These are phyloP conservation scores for Agastache rugosa DNA, from an alignment of 257 asterid species.

Conservation along the genomic window DNA sequence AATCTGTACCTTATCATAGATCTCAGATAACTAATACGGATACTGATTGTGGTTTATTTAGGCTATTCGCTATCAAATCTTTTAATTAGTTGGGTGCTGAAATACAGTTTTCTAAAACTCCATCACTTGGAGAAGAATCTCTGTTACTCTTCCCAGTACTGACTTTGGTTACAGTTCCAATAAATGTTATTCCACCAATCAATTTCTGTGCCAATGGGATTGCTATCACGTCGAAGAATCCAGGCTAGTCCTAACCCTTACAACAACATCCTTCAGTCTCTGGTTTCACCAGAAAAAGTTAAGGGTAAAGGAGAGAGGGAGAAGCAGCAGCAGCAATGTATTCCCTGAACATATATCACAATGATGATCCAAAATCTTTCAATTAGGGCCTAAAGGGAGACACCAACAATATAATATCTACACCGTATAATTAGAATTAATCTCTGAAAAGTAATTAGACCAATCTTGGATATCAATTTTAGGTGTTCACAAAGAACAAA, in stretches of 20 bases:
- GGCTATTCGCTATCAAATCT: not conserved
- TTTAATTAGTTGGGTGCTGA: not conserved
- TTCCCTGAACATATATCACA: not conserved
- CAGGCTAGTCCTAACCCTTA: not conserved
- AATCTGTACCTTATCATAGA: not conserved
- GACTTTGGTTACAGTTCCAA: not conserved
- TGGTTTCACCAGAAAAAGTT: not conserved
- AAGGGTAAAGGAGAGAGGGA: not conserved
- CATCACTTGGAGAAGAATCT: not conserved
- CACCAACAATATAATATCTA: not conserved
- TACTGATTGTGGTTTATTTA: not conserved
- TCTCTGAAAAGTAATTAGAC: not conserved
- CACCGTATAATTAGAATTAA: not conserved
- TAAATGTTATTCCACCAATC: not conserved
- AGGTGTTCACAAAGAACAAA: not conserved
- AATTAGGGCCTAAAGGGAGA: not conserved
- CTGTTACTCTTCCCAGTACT: not conserved
- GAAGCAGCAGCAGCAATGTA: not conserved
- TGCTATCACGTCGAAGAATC: not conserved
- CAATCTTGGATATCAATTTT: not conserved
- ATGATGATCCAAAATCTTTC: not conserved
- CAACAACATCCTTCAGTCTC: conserved; percentile 2
- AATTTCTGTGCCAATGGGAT: not conserved
- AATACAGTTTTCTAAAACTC: not conserved
- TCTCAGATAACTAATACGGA: not conserved